These are phyloP conservation scores for Pichia thaimueangensis DNA, from an alignment of 805 yeast species.

Conservation along the genomic window DNA sequence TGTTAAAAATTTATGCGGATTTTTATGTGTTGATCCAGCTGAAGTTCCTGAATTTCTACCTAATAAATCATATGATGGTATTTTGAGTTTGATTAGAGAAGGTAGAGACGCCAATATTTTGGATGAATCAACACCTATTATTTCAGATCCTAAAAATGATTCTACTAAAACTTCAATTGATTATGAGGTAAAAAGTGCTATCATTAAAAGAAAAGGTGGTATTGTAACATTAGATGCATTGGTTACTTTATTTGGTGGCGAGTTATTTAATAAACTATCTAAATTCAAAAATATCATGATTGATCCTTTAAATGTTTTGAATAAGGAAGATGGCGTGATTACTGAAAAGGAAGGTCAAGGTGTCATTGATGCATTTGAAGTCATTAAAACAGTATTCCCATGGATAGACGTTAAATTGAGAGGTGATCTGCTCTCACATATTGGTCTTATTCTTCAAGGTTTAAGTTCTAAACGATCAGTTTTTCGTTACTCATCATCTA, in stretches of 20 bases:
- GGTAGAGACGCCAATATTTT: conserved; percentile 46
- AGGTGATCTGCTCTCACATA: conserved; percentile 42
- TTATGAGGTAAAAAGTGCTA: conserved; percentile 64
- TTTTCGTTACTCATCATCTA: conserved; percentile 83
- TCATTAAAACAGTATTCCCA: conserved; percentile 68
- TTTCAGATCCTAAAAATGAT: background rate
- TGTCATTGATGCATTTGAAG: conserved; percentile 80
- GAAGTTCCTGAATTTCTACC: conserved; percentile 90
- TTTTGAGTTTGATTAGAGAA: conserved; percentile 74
- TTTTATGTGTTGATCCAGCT: conserved; percentile 89
- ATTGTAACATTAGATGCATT: conserved; percentile 59
- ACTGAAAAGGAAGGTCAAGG: conserved; percentile 61
- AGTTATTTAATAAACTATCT: conserved; percentile 56
- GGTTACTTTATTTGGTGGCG: conserved; percentile 43
- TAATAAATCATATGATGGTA: conserved; percentile 48
- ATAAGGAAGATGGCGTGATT: conserved; percentile 22
- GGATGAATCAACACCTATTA: conserved; percentile 1
- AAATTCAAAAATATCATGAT: conserved; percentile 61
- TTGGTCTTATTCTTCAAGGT: conserved; percentile 46
- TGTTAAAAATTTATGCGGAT: conserved; percentile 84
- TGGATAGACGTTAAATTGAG: conserved; percentile 45
- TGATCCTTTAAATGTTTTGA: conserved; percentile 45
- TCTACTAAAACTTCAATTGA: conserved; percentile 26
- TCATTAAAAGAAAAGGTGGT: conserved; percentile 81
- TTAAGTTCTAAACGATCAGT: conserved; percentile 72